Percentiles rank a stretch among this genome's conserved stretches.
Conservation (phyloP, 2,329 filamentous ascomycete species). For the Paraconiothyrium brasiliense region DNA sequence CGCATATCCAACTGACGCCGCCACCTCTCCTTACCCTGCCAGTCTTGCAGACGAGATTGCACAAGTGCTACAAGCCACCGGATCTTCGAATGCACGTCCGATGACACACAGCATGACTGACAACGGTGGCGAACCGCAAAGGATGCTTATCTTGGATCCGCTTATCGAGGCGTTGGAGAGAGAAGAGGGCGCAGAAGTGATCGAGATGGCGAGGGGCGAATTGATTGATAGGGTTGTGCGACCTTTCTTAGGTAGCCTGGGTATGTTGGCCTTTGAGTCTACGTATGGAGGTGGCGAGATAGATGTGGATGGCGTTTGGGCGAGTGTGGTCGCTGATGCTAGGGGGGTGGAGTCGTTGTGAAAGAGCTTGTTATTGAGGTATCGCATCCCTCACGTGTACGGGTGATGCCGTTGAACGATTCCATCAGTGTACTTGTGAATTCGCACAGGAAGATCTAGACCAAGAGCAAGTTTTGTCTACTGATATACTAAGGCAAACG, state of each 20-base stretch:
- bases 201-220: constrained; percentile 64
- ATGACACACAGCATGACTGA: constrained; percentile 13
- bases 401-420: neutral
- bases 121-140: constrained; percentile 30
- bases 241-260: constrained; percentile 90
- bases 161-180: constrained; percentile 45
- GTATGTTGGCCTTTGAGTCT: constrained; percentile 91
- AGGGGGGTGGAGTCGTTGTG: constrained; percentile 22
- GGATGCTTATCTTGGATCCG: constrained; percentile 56
- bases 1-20: constrained; percentile 74
- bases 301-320: constrained; percentile 45
- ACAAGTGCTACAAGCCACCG: constrained; percentile 66
- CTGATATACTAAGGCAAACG: too few species aligned
- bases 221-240: constrained; percentile 80
- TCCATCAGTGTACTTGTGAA: too few species aligned
- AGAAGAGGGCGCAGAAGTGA: constrained; percentile 55
- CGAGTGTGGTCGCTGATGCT: constrained; percentile 44
- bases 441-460: too few species aligned
- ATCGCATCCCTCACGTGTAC: neutral
- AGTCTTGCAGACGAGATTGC: constrained; percentile 87
- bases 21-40: constrained; percentile 69
- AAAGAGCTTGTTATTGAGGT: neutral
- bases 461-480: too few species aligned
- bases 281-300: constrained; percentile 80
- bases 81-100: constrained; percentile 39